phyloP scores from a whole-genome alignment of 768 basidiomycete genomes.

The Lactifluus piperatus region DNA sequence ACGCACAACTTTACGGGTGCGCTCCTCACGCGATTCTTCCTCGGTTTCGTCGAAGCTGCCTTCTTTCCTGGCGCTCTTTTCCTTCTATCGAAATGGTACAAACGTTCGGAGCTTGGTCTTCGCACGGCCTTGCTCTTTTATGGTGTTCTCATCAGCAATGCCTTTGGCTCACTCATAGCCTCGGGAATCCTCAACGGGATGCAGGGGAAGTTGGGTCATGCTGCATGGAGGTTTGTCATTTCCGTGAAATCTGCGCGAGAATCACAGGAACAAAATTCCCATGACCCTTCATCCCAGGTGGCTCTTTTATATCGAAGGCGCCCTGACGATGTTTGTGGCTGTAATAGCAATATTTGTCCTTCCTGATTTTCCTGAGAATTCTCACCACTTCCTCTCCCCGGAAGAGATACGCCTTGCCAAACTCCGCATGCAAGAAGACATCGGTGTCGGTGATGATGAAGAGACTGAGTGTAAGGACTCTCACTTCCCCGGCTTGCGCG shows the following conservation, averaged over 20 bases:
- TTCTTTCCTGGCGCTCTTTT: constrained; percentile 66
- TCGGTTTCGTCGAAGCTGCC: constrained; percentile 53
- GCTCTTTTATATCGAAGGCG: constrained; percentile 65
- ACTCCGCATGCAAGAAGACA: constrained; percentile 56
- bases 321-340: constrained; percentile 46
- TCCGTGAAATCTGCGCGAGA: constrained; percentile 3
- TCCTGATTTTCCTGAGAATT: too few relatives aligned
- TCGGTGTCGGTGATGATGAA: constrained; percentile 42
- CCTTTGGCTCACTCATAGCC: constrained; percentile 72
- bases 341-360: constrained; percentile 33
- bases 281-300: constrained; percentile 35
- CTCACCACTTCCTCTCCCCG: constrained; percentile 45
- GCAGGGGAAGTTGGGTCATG: constrained; percentile 56
- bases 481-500: constrained; percentile 37
- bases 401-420: constrained; percentile 51
- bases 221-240: constrained; percentile 58
- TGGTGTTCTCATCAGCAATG: constrained; percentile 71
- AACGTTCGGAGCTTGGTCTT: constrained; percentile 56
- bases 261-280: not conserved
- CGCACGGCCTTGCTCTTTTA: constrained; percentile 61
- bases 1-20: constrained; percentile 43
- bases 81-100: constrained; percentile 67
- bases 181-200: constrained; percentile 65
- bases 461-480: constrained; percentile 31
- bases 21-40: constrained; percentile 61